These are phyloP conservation scores for Striga asiatica DNA, from an alignment of 257 asterid genomes.

Conservation along the genomic window DNA sequence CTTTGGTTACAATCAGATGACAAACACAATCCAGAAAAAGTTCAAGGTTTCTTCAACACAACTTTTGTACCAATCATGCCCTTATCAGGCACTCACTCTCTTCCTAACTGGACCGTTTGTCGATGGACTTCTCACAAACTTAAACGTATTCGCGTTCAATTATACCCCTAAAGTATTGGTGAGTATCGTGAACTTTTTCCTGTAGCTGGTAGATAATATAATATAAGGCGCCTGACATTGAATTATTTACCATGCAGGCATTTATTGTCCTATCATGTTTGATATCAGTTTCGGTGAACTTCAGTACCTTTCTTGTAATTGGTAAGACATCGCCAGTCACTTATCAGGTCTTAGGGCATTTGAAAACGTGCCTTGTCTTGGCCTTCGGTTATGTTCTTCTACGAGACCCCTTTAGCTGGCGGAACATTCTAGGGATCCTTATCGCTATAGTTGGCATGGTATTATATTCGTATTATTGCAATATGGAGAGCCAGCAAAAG, in stretches of 20 bases:
- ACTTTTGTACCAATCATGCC: conserved; percentile 77
- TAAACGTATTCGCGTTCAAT: conserved; percentile 61
- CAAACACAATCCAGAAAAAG: conserved; percentile 88
- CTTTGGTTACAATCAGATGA: conserved; percentile 60
- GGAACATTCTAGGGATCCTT: conserved; percentile 52
- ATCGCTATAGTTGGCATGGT: conserved; percentile 58
- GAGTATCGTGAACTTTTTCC: conserved; percentile 16
- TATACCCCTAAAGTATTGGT: conserved; percentile 73
- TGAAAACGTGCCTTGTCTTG: conserved; percentile 62
- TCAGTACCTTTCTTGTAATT: conserved; percentile 69
- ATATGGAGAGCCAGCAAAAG: conserved; percentile 41
- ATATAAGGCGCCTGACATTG: too few relatives aligned
- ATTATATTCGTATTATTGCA: conserved; percentile 52
- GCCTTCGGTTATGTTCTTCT: conserved; percentile 54
- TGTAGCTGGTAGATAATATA: too few relatives aligned
- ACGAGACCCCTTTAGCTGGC: conserved; percentile 56
- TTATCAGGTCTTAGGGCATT: conserved; percentile 73
- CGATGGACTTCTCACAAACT: conserved; percentile 62
- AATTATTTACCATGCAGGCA: conserved; percentile 32
- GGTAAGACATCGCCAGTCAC: conserved; percentile 80
- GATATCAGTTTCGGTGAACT: conserved; percentile 64
- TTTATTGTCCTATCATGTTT: conserved; percentile 59
- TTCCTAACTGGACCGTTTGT: conserved; percentile 77
- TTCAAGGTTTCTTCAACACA: conserved; percentile 82
- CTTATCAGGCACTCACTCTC: conserved; percentile 65